A percentile compares a stretch with the other conserved stretches of the same genome.
Conservation (phyloP, 75 land plant species). For the Sequoia sempervirens region DNA sequence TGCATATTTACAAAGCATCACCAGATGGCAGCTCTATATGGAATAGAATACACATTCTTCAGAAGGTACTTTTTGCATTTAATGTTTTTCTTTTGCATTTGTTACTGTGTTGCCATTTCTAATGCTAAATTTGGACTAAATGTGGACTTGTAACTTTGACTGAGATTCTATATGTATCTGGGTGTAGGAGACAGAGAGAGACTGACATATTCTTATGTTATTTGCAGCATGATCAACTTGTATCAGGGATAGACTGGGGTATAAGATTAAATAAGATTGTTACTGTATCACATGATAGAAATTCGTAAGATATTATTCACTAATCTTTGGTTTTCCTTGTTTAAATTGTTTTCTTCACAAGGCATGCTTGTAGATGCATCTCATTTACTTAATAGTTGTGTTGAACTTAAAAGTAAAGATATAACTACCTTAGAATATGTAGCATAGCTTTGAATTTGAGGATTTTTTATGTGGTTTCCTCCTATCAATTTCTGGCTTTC, state of each 20-base stretch:
- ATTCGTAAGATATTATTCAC: slow-evolving; percentile 64
- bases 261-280: slow-evolving; percentile 75
- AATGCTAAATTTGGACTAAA: not conserved
- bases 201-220: not conserved
- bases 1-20: slow-evolving; percentile 73
- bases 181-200: not conserved
- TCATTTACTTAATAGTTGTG: not conserved
- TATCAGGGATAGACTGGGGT: slow-evolving; percentile 98
- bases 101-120: not conserved
- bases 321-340: not conserved
- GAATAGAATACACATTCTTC: slow-evolving; percentile 83
- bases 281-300: slow-evolving; percentile 96
- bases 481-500: not conserved
- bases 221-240: slow-evolving; percentile 93
- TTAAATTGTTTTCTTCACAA: not conserved
- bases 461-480: slow-evolving; percentile 8
- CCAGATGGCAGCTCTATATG: slow-evolving; percentile 58
- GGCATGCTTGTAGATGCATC: not conserved
- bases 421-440: not conserved
- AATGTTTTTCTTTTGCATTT: not conserved
- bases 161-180: not conserved
- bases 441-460: not conserved
- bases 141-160: not conserved
- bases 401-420: not conserved
- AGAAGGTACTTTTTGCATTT: slow-evolving; percentile 53